Base-by-base conservation (phyloP, 306 rosid species). In the Trichosanthes truncata region DNA sequence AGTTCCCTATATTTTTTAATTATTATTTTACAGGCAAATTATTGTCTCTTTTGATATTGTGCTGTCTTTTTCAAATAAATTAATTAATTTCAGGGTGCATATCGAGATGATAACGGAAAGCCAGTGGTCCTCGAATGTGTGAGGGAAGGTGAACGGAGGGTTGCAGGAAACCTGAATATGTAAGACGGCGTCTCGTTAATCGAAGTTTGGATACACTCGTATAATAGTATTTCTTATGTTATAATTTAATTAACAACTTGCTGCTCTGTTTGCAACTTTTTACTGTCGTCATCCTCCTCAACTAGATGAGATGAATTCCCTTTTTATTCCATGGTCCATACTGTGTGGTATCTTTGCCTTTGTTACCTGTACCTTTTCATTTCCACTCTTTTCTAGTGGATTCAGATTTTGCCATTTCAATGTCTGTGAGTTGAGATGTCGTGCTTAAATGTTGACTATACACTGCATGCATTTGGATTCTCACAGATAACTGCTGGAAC, bases 81-180 rank as follows among this genome's bases (percentile, higher is more conserved):
- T n/a, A n/a, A n/a, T n/a, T n/a, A n/a, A n/a, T n/a, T n/a, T n/a
- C n/a, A 95, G 98, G 98, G 98, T 69, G 98, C 98, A 1, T 94
- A 94, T 85, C 98, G 96, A 4, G 92, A 94, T 66, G 98, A 94
- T 78, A 86, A 87, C 3, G 98, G 98, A 82, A 92, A 87, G 74
- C 97, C 98, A 0, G 97, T 94, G 83, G 98, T 94, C 80, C 89
- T 94, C 26, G 89, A 88, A 33, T 90, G 95, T 76, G 98, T 94
- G 71, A 86, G 97, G 81, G 97, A 92, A 87, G 97, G 96, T 20
- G 98, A 94, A 89, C 86, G 88, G 80, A 89, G 90, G 80, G 82
- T 94, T 55, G 94, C 96, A 6, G 98, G 96, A 81, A 88, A 53
- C 51, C 80, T 84, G 79, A 89, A 84, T 83, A 94, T 94, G 98